phyloP scores from a whole-genome alignment of 1,284 basidiomycete genomes.

The Ganoderma sp. region DNA sequence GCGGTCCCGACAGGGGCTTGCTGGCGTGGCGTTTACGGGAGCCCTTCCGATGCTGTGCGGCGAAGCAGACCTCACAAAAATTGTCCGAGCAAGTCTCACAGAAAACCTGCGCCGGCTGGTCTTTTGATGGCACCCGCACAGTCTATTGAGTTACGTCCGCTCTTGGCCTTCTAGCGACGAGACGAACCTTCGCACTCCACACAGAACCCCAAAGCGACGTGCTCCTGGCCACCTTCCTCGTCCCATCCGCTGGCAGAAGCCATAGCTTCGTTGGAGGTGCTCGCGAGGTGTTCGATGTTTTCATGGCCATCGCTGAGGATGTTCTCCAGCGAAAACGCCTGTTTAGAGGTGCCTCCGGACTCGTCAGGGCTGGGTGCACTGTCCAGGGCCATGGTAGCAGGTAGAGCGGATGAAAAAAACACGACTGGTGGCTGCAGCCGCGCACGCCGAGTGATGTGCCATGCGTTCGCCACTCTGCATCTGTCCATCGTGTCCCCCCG shows the following conservation, averaged over 20 bases:
- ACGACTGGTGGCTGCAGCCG: slow-evolving; percentile 21
- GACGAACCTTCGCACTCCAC: slow-evolving; percentile 81
- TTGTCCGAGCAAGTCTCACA: slow-evolving; percentile 74
- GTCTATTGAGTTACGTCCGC: neutral
- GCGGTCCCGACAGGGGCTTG: slow-evolving; percentile 50
- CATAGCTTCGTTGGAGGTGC: slow-evolving; percentile 42
- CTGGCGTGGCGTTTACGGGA: slow-evolving; percentile 67
- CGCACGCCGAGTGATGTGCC: slow-evolving; percentile 13
- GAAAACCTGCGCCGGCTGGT: slow-evolving; percentile 77
- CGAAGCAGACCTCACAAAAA: slow-evolving; percentile 84
- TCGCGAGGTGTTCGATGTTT: slow-evolving; percentile 56
- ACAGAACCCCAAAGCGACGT: slow-evolving; percentile 69
- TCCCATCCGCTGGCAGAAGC: slow-evolving; percentile 61
- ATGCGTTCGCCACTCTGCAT: neutral
- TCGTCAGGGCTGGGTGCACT: slow-evolving; percentile 21
- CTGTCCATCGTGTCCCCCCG: neutral
- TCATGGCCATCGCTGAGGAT: slow-evolving; percentile 69
- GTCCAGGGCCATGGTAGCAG: slow-evolving; percentile 29
- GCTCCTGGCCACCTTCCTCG: slow-evolving; percentile 58
- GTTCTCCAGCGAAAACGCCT: slow-evolving; percentile 65
- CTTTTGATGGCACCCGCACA: slow-evolving; percentile 44
- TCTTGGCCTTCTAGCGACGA: neutral
- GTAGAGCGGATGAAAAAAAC: slow-evolving; percentile 16
- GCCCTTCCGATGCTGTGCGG: slow-evolving; percentile 81
- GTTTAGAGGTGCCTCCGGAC: slow-evolving; percentile 16